Base-by-base conservation (phyloP, 179 eudicot species). In the Vitellaria paradoxa region DNA sequence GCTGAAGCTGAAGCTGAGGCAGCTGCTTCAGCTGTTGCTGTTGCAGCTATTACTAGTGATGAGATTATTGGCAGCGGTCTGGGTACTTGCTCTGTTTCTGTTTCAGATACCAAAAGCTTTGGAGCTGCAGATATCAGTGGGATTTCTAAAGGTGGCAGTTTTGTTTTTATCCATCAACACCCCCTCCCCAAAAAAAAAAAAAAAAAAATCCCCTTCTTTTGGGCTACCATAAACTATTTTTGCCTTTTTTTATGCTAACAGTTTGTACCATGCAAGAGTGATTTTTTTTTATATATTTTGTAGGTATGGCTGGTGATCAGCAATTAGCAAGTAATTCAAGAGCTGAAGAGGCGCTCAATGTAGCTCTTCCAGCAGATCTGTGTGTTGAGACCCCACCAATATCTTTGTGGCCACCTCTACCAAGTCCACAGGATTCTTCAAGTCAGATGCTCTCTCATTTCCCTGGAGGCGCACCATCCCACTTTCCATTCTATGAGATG, bases 361-460 rank as follows among this genome's bases (percentile, higher is more conserved):
- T 96, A 42, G 87, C 98, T 47, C 96, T 96, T 80, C 97, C 97
- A 24, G 99, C 97, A 24, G 99, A 96, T 85, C 92, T 96, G 17
- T 92, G 97, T 17, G 92, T 96, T 30, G 99, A 94, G 76, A 94
- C 94, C 74, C 91, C 91, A 21, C 92, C 96, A 37, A 89, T 94
- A 40, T 94, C 99, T 9, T 78, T 92, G 49, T 96, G 98, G 99
- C 97, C 97, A 21, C 90, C 94, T 73, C 82, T 94, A 81, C 96
- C 97, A 57, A 94, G 98, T 84, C 97, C 99, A 57, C 98, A 87
- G 74, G 84, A 82, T 81, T 86, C 97, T 63, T 84, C 97, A 57
- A 84, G 85, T 75, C 98, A 85, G 81, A 86, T 89, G 88, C 88
- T 87, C 70, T 85, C 98, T 70, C 93, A 88, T 76, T 94, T 88